phyloP scores from a whole-genome alignment of 2,329 filamentous ascomycete genomes.

The Sporothrix euskadiensis region DNA sequence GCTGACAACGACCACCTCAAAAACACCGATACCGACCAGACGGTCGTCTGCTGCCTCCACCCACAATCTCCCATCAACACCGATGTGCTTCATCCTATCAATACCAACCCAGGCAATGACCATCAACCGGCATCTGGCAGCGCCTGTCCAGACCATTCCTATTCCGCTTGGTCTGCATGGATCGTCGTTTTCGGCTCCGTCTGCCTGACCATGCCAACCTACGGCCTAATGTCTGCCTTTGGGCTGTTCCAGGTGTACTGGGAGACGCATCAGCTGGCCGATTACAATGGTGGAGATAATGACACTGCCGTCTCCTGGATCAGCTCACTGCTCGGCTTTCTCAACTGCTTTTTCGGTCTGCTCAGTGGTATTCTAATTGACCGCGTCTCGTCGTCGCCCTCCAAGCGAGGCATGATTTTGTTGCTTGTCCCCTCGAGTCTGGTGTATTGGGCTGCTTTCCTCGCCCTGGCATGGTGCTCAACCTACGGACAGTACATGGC shows the following conservation, averaged over 20 bases:
- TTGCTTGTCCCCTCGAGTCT: constrained; percentile 27
- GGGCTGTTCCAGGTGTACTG: constrained; percentile 39
- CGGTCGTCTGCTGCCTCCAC: neutral
- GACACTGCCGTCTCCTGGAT: constrained; percentile 37
- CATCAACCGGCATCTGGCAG: neutral
- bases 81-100: neutral
- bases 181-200: neutral
- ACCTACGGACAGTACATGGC: constrained; percentile 38
- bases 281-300: constrained; percentile 19
- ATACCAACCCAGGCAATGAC: neutral
- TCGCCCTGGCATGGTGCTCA: constrained; percentile 37
- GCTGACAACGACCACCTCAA: neutral
- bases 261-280: constrained; percentile 34
- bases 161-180: neutral
- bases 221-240: constrained; percentile 38
- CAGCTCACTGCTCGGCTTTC: constrained; percentile 37
- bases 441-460: constrained; percentile 35
- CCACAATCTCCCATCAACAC: neutral
- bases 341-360: constrained; percentile 35
- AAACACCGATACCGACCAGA: neutral
- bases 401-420: constrained; percentile 24
- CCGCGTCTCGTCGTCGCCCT: constrained; percentile 22
- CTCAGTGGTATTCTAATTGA: constrained; percentile 36
- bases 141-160: neutral
- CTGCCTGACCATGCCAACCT: constrained; percentile 35